A percentile compares a stretch with the other conserved stretches of the same genome.
Evolutionary conservation across 768 basidiomycete genomes (phyloP).

Genomic region (Dacryopinax spathularia): DNA sequence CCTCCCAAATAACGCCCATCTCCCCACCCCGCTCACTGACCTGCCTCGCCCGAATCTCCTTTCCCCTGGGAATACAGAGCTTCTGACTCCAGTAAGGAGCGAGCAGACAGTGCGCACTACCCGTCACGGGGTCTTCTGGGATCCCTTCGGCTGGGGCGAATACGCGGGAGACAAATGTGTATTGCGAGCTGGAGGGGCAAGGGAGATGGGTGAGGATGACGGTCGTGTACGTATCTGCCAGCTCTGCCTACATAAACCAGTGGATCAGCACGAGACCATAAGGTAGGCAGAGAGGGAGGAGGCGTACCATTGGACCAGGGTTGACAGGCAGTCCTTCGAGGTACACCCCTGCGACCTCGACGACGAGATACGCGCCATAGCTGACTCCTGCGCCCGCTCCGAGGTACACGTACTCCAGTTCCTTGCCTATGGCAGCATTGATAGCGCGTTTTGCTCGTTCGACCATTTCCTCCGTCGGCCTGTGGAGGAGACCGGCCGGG

Average conservation of each 20-base stretch:
- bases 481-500: slow-evolving; percentile 12
- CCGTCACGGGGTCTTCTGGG: slow-evolving; percentile 24
- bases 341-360: slow-evolving; percentile 9
- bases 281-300: background rate
- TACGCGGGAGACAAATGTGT: slow-evolving; percentile 21
- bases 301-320: background rate
- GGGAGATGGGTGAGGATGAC: slow-evolving; percentile 15
- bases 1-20: slow-evolving; percentile 27
- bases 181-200: background rate
- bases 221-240: background rate
- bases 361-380: slow-evolving; percentile 5
- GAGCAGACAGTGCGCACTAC: slow-evolving; percentile 20
- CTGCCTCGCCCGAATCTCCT: slow-evolving; percentile 33
- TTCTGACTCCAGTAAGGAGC: slow-evolving; percentile 19
- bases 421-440: slow-evolving; percentile 5
- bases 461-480: background rate
- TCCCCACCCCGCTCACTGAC: slow-evolving; percentile 40
- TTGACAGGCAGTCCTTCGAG: background rate
- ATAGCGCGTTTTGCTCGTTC: background rate
- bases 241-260: background rate
- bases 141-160: slow-evolving; percentile 18
- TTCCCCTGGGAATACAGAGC: background rate
- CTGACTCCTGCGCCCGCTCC: background rate
- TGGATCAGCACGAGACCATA: background rate
- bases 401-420: slow-evolving; percentile 3